Conservation (phyloP, 768 basidiomycete species). For the Artomyces pyxidatus region DNA sequence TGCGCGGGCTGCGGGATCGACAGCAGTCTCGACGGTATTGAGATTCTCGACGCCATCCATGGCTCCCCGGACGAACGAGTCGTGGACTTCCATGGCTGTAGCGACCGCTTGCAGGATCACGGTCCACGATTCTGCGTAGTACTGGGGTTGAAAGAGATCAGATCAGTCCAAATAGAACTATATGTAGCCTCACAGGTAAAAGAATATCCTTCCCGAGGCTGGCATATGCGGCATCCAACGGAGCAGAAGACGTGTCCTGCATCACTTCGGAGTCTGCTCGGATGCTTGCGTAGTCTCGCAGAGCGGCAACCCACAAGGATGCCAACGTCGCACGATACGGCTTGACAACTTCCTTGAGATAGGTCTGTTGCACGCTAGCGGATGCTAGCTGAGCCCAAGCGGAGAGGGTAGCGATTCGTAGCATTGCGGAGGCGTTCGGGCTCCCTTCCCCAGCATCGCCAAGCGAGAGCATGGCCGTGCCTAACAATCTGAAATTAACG, state of each 20-base stretch:
- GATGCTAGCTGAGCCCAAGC: constrained; percentile 94
- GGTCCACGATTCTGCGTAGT: constrained; percentile 78
- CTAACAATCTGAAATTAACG: constrained; percentile 31
- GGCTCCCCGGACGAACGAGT: constrained; percentile 63
- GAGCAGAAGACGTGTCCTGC: constrained; percentile 65
- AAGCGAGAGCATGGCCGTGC: constrained; percentile 73
- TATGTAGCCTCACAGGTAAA: constrained; percentile 58
- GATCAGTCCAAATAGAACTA: not conserved
- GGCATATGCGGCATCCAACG: constrained; percentile 76
- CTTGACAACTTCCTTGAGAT: constrained; percentile 73
- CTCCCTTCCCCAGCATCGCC: constrained; percentile 84
- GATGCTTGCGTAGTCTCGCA: constrained; percentile 90
- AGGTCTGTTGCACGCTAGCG: constrained; percentile 62
- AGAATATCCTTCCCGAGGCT: constrained; percentile 88
- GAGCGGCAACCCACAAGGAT: constrained; percentile 78
- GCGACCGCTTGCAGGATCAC: constrained; percentile 82
- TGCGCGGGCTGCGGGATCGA: constrained; percentile 21
- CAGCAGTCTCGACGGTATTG: constrained; percentile 19
- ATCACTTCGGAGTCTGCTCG: constrained; percentile 82
- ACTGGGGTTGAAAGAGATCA: constrained; percentile 38
- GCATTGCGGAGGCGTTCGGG: constrained; percentile 92
- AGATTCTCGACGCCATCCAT: constrained; percentile 65
- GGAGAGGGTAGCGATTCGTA: constrained; percentile 84
- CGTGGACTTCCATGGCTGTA: constrained; percentile 61
- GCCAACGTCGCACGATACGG: constrained; percentile 72